Percentiles rank a stretch among this genome's conserved stretches.
phyloP scores from a whole-genome alignment of 1,284 basidiomycete species.

The Afroboletus lepidellus region DNA sequence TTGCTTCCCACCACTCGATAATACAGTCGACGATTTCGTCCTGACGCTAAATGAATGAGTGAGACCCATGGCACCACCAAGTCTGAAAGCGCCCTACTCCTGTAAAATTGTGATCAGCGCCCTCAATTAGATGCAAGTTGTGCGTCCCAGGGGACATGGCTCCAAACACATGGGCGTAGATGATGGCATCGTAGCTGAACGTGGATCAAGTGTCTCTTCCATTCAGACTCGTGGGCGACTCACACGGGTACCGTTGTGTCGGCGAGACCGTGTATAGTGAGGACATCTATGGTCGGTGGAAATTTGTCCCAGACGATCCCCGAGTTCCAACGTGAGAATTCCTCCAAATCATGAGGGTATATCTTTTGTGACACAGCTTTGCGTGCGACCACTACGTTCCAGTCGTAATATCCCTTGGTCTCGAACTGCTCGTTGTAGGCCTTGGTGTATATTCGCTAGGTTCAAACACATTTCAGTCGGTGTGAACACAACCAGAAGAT shows the following conservation, averaged over 20 bases:
- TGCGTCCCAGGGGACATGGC: slow-evolving; percentile 61
- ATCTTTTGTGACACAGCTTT: slow-evolving; percentile 51
- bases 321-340: slow-evolving; percentile 61
- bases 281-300: slow-evolving; percentile 55
- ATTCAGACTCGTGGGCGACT: slow-evolving; percentile 27
- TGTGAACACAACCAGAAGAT: slow-evolving; percentile 7
- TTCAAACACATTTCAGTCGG: slow-evolving; percentile 2
- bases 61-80: slow-evolving; percentile 1
- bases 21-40: slow-evolving; percentile 63
- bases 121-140: slow-evolving; percentile 62
- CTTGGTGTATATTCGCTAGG: slow-evolving; percentile 43
- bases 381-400: slow-evolving; percentile 60
- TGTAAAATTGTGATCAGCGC: slow-evolving; percentile 73
- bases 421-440: slow-evolving; percentile 49
- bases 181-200: slow-evolving; percentile 64
- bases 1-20: slow-evolving; percentile 57
- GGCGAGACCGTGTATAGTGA: slow-evolving; percentile 66
- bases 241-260: slow-evolving; percentile 68
- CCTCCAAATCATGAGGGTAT: slow-evolving; percentile 54
- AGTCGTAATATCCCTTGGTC: slow-evolving; percentile 55
- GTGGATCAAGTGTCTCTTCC: slow-evolving; percentile 2
- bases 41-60: slow-evolving; percentile 37
- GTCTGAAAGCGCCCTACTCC: slow-evolving; percentile 39
- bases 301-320: slow-evolving; percentile 64
- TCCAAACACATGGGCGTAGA: slow-evolving; percentile 64